Evolutionary conservation across 306 rosid species (phyloP).

Genomic region (Pterocarpus santalinus): DNA sequence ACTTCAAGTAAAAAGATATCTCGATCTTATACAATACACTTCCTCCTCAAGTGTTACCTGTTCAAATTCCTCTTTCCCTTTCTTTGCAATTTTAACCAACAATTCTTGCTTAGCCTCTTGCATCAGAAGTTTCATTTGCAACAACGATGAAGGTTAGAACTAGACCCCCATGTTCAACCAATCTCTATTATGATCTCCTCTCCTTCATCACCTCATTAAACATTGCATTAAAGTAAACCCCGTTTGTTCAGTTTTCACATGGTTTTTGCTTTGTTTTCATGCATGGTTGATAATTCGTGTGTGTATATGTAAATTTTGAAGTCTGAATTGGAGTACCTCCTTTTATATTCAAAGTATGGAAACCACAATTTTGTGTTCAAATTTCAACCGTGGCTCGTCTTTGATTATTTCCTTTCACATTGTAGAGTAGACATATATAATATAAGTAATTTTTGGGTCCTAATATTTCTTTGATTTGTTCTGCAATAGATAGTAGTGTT

Average conservation of each 20-base stretch:
- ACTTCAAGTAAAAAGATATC: not conserved
- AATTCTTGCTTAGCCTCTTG: not conserved
- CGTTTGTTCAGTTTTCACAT: too few species aligned
- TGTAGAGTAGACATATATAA: not conserved
- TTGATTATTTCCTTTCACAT: not conserved
- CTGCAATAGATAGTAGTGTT: constrained; percentile 62
- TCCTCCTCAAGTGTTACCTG: not conserved
- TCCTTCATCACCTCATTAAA: too few species aligned
- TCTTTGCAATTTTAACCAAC: not conserved
- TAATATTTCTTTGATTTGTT: constrained; percentile 2
- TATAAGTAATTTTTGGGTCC: not conserved
- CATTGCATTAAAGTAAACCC: too few species aligned
- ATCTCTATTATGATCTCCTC: too few species aligned
- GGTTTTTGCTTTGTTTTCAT: too few species aligned
- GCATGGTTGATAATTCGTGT: too few species aligned
- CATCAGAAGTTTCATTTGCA: not conserved
- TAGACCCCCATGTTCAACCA: not conserved
- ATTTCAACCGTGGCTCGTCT: not conserved
- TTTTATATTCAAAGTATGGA: too few species aligned
- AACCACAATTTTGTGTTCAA: too few species aligned
- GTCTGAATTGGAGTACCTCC: too few species aligned
- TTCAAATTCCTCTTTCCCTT: not conserved
- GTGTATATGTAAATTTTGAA: too few species aligned
- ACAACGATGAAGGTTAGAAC: constrained; percentile 46
- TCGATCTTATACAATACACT: not conserved